Evolutionary conservation across 805 yeast genomes (phyloP).

Genomic region (Wickerhamomyces canadensis): DNA sequence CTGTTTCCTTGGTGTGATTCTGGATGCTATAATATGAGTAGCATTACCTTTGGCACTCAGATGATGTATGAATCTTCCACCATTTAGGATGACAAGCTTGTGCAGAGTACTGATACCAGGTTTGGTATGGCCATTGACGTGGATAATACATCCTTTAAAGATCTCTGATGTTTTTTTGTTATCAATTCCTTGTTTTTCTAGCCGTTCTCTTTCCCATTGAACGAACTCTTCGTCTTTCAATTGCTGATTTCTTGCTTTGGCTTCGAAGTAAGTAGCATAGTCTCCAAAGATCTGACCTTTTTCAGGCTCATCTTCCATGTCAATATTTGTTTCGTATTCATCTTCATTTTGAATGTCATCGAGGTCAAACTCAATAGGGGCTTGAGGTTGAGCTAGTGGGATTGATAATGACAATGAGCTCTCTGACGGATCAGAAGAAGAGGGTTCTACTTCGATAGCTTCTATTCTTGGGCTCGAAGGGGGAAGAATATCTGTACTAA

Average conservation of each 20-base stretch:
- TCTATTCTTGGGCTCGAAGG: slow-evolving; percentile 2
- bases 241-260: slow-evolving; percentile 61
- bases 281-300: slow-evolving; percentile 51
- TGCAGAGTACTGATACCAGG: slow-evolving; percentile 77
- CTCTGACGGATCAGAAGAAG: too few species aligned
- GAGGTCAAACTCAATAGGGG: too few species aligned
- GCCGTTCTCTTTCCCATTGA: slow-evolving; percentile 41
- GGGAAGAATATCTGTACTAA: slow-evolving; percentile 2
- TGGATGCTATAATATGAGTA: slow-evolving; percentile 80
- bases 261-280: slow-evolving; percentile 55
- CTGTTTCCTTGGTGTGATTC: slow-evolving; percentile 71
- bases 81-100: slow-evolving; percentile 64
- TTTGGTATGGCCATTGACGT: slow-evolving; percentile 84
- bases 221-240: slow-evolving; percentile 44
- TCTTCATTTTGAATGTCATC: too few species aligned
- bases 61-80: slow-evolving; percentile 72
- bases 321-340: too few species aligned
- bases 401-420: neutral
- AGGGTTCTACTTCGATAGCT: neutral
- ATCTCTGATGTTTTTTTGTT: slow-evolving; percentile 25
- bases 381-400: neutral
- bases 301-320: neutral
- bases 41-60: slow-evolving; percentile 65
- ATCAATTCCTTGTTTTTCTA: slow-evolving; percentile 12
- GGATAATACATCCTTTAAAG: slow-evolving; percentile 59